Evolutionary conservation across 176 grass and related monocot species (phyloP), one percentile per base, ranked within the genome.

Genomic region (Aechmea fasciata): DNA sequence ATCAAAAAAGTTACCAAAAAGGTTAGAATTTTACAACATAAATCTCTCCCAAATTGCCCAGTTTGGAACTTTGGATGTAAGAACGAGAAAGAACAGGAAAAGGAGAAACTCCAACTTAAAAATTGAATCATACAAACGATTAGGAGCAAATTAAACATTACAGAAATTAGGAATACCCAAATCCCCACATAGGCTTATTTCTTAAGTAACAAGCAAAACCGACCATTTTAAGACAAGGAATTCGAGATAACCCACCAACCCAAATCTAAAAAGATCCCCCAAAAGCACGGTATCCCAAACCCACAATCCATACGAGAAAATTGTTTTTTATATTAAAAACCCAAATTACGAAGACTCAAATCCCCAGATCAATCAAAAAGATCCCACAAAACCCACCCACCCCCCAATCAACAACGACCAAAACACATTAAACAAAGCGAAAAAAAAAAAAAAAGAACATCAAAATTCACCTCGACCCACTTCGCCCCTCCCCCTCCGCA

Each of bases 381-480:
- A 70, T 53, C 48, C n/a, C 50, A 12, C 10, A 61, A 18, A 61
- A 61, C 17, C 14, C 17, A 22, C 11, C 17, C 10, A 18, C 20
- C 10, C 55, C 55, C 55, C 20, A 13, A 70, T 23, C 49, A 19
- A 67, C 17, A 15, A 53, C 22, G 11, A 25, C 14, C 2, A 52
- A 61, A 61, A 19, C 55, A 70, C 68, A 50, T 52, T 19, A 70
- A 48, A 48, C 7, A 24, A 52, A 70, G 20, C 22, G 0, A 70
- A 1, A 70, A 50, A 70, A 50, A 26, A 50, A 26, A 26, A 70
- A 50, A 70, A 50, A 26, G 22, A 23, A 26, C 22, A 67, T 67
- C n/a, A 11, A 51, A 70, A 26, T 70, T 70, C 52, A 70, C 68
- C 68, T 52, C 68, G 20, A 52, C 50, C 22, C 48, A 14, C 68